Percentiles rank a stretch among this genome's conserved stretches.
Evolutionary conservation across 1,284 basidiomycete species (phyloP).

Genomic region (Naganishia sp.): DNA sequence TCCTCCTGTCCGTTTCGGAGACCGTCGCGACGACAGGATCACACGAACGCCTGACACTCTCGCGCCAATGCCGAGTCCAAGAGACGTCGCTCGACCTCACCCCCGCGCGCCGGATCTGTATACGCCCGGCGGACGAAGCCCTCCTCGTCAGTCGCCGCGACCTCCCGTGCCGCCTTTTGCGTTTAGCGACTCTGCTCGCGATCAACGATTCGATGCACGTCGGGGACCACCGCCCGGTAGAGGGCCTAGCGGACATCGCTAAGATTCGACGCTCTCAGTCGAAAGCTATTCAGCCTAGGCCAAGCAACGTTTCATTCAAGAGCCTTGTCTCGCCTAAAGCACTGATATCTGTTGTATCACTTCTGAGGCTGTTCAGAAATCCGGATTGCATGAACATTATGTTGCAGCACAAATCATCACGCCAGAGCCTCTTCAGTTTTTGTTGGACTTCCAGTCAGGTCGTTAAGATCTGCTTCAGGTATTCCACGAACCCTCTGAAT

Average conservation of each 20-base stretch:
- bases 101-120: conserved; percentile 17
- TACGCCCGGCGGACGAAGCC: conserved; percentile 16
- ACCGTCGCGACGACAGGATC: conserved; percentile 5
- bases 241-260: conserved; percentile 9
- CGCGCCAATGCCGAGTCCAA: background rate
- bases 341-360: too few relatives aligned
- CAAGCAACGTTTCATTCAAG: too few relatives aligned
- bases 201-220: conserved; percentile 6
- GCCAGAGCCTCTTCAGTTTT: too few relatives aligned
- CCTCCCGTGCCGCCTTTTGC: background rate
- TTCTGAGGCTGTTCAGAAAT: too few relatives aligned
- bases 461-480: too few relatives aligned
- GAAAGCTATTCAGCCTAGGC: too few relatives aligned
- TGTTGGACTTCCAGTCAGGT: too few relatives aligned
- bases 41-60: background rate
- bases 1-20: background rate
- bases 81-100: conserved; percentile 6
- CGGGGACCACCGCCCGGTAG: background rate
- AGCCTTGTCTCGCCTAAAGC: too few relatives aligned
- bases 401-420: too few relatives aligned
- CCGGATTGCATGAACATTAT: too few relatives aligned
- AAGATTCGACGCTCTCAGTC: background rate
- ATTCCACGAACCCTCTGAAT: too few relatives aligned
- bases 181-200: background rate
- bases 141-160: conserved; percentile 11